A percentile compares a stretch with the other conserved stretches of the same genome.
These are phyloP conservation scores for Gelatoporia subvermispora DNA, from an alignment of 768 basidiomycete species.

Conservation along the genomic window DNA sequence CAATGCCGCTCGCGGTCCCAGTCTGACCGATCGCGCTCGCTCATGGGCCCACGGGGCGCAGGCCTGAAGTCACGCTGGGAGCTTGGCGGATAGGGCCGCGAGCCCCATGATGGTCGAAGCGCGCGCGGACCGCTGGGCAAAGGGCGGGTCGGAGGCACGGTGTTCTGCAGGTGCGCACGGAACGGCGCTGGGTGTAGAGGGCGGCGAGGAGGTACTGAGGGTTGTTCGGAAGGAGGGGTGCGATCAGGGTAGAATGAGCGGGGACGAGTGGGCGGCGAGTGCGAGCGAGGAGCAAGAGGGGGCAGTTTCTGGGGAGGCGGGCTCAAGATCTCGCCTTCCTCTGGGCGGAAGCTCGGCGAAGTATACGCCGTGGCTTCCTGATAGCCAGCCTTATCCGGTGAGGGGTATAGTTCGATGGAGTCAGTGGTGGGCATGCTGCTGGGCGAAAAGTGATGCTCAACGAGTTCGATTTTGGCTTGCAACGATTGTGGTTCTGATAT, in stretches of 20 bases:
- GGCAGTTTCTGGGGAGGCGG: constrained; percentile 29
- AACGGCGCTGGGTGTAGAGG: constrained; percentile 27
- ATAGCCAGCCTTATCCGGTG: too few relatives aligned
- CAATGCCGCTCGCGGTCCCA: constrained; percentile 37
- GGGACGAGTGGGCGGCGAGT: constrained; percentile 44
- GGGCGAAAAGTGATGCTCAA: constrained; percentile 6
- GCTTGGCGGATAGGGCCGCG: constrained; percentile 11
- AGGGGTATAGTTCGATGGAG: too few relatives aligned
- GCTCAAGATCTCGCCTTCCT: constrained; percentile 49
- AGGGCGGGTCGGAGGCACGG: constrained; percentile 21
- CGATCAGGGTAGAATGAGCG: constrained; percentile 35
- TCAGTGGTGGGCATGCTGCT: neutral
- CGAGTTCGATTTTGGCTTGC: constrained; percentile 12
- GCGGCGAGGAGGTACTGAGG: constrained; percentile 20
- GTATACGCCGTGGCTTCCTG: too few relatives aligned
- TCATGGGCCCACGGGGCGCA: constrained; percentile 47
- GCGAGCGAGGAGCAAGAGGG: constrained; percentile 32
- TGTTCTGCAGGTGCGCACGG: constrained; percentile 24
- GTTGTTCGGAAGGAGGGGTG: constrained; percentile 21
- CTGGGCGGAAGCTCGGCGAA: constrained; percentile 22
- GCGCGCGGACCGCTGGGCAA: constrained; percentile 38
- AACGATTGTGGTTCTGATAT: neutral
- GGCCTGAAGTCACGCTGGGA: constrained; percentile 20
- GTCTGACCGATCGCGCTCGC: constrained; percentile 44
- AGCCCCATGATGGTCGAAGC: constrained; percentile 25